These are phyloP conservation scores for Wakefieldia striispora DNA, from an alignment of 768 basidiomycete genomes.

Conservation along the genomic window DNA sequence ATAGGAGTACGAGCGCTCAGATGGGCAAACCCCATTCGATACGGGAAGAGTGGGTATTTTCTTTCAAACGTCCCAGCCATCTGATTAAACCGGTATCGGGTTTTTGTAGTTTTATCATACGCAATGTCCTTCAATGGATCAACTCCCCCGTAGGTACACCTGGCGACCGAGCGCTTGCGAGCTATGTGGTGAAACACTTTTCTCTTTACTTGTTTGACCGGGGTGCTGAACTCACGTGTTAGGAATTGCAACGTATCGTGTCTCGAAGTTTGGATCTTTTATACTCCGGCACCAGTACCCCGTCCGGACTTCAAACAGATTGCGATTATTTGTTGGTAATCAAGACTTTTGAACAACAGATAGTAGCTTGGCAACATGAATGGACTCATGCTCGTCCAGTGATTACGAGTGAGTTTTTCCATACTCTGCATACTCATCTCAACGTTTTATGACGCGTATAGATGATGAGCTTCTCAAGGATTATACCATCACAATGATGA, in stretches of 20 bases:
- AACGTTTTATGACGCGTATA: constrained; percentile 8
- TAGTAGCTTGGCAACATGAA: constrained; percentile 60
- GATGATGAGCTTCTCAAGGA: constrained; percentile 29
- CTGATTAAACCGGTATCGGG: not conserved
- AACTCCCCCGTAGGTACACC: constrained; percentile 59
- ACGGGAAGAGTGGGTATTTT: constrained; percentile 78
- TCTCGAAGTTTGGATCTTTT: constrained; percentile 87
- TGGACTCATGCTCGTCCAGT: constrained; percentile 31
- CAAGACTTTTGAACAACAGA: constrained; percentile 80
- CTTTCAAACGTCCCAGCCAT: not conserved
- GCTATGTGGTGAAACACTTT: constrained; percentile 63
- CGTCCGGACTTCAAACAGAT: constrained; percentile 80
- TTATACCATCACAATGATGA: constrained; percentile 33
- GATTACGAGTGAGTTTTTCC: constrained; percentile 16
- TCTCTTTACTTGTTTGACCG: not conserved
- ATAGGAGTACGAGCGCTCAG: constrained; percentile 89
- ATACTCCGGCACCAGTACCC: constrained; percentile 76
- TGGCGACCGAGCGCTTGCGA: constrained; percentile 67
- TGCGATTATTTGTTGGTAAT: constrained; percentile 84
- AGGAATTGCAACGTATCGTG: constrained; percentile 88
- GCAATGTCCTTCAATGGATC: constrained; percentile 77
- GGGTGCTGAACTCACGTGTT: constrained; percentile 2
- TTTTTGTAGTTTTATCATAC: constrained; percentile 72
- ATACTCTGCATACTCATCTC: not conserved
- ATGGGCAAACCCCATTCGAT: constrained; percentile 96